A percentile compares a stretch with the other conserved stretches of the same genome.
Conservation (phyloP, 257 asterid genomes). For the Primulina eburnea region DNA sequence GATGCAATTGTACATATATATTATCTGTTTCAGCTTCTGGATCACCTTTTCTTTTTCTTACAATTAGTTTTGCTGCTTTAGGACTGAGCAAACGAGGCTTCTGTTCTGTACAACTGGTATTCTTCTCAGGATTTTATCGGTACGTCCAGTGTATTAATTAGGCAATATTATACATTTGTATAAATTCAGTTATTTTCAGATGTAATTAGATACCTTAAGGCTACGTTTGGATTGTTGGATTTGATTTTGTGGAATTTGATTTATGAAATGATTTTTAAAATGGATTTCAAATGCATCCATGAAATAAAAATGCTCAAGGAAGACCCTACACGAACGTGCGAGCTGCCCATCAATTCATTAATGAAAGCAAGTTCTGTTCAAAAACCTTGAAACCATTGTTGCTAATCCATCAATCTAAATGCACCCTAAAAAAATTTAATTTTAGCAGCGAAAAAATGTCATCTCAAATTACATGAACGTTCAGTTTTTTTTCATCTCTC, state of each 20-base stretch:
- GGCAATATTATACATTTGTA: neutral
- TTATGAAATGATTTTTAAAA: too few species aligned
- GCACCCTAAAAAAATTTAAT: too few species aligned
- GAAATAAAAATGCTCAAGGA: too few species aligned
- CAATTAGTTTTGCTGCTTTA: conserved; percentile 34
- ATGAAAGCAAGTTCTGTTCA: too few species aligned
- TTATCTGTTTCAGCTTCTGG: conserved; percentile 12
- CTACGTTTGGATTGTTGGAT: too few species aligned
- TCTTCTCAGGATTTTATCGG: conserved; percentile 94
- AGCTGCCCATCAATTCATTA: too few species aligned
- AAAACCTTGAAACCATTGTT: too few species aligned
- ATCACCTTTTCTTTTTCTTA: conserved; percentile 26
- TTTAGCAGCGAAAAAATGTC: conserved; percentile 12
- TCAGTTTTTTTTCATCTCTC: conserved; percentile 18
- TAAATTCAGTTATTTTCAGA: conserved; percentile 24
- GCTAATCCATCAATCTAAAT: too few species aligned
- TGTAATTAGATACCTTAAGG: conserved; percentile 6
- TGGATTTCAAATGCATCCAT: too few species aligned
- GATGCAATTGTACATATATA: conserved; percentile 2
- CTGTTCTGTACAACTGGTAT: conserved; percentile 97
- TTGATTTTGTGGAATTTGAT: too few species aligned
- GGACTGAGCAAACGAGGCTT: conserved; percentile 91
- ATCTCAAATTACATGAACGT: conserved; percentile 12
- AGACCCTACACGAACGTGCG: too few species aligned
- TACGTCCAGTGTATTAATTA: conserved; percentile 34